Conservation (phyloP, 129 eudicot genomes). For the Smallanthus sonchifolius region DNA sequence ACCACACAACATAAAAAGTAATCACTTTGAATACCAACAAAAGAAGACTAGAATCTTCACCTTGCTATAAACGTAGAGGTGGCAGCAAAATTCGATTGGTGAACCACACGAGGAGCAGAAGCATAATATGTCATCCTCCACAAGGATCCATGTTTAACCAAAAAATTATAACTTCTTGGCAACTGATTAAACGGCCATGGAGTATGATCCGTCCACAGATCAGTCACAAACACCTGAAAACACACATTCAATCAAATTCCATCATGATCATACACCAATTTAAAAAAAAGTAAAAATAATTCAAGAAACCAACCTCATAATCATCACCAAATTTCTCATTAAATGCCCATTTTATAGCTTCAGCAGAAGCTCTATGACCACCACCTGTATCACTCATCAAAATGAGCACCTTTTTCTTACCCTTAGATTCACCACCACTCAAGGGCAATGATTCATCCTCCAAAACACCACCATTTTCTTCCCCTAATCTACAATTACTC, state of each 20-base stretch:
- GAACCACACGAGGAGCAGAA: constrained; percentile 77
- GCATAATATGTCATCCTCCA: constrained; percentile 93
- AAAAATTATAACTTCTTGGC: constrained; percentile 92
- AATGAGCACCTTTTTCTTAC: constrained; percentile 73
- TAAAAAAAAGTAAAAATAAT: not conserved
- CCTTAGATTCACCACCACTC: constrained; percentile 44
- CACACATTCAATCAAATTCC: constrained; percentile 8
- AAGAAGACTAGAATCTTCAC: constrained; percentile 35
- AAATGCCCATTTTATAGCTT: constrained; percentile 89
- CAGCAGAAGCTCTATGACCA: constrained; percentile 97
- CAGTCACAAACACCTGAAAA: constrained; percentile 87
- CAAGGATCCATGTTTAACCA: constrained; percentile 85
- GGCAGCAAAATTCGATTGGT: constrained; percentile 93
- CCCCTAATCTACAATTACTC: constrained; percentile 44
- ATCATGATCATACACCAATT: not conserved
- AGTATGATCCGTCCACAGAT: constrained; percentile 94
- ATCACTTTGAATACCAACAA: not conserved
- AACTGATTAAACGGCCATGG: constrained; percentile 97
- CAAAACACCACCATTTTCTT: constrained; percentile 50
- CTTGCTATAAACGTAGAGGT: constrained; percentile 91
- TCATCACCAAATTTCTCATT: constrained; percentile 78
- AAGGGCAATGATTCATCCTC: constrained; percentile 48
- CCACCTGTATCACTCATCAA: constrained; percentile 99
- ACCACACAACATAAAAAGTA: constrained; percentile 7
- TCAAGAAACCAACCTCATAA: constrained; percentile 59